A percentile compares a stretch with the other conserved stretches of the same genome.
Conservation (phyloP, 768 basidiomycete genomes). For the Macrolepiota fuliginosa region DNA sequence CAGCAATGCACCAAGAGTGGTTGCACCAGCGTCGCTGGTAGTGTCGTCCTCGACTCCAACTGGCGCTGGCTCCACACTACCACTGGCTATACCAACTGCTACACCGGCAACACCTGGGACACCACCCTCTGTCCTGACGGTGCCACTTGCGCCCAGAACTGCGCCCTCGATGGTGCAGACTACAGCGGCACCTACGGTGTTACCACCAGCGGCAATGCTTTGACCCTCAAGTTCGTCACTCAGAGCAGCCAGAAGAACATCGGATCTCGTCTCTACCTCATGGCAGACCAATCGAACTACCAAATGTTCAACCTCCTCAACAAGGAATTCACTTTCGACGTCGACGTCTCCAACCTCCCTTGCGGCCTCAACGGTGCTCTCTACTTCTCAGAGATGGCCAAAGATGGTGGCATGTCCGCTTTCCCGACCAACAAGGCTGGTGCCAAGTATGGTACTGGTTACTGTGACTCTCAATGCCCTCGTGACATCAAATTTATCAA, state of each 20-base stretch:
- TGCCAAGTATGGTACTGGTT: conserved; percentile 23
- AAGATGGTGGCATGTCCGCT: conserved; percentile 19
- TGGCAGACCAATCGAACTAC: conserved; percentile 18
- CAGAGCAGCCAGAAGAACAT: conserved; percentile 17
- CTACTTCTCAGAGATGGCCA: conserved; percentile 21
- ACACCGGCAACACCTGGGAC: conserved; percentile 27
- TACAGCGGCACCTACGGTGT: conserved; percentile 28
- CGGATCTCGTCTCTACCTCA: conserved; percentile 20
- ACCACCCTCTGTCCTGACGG: conserved; percentile 38
- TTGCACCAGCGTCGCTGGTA: conserved; percentile 24
- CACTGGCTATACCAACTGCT: conserved; percentile 24
- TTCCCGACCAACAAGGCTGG: conserved; percentile 20
- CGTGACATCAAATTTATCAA: conserved; percentile 21
- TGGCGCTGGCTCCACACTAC: conserved; percentile 40
- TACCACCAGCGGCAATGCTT: conserved; percentile 33
- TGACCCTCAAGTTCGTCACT: conserved; percentile 38
- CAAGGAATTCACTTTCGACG: conserved; percentile 22
- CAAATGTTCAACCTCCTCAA: conserved; percentile 21
- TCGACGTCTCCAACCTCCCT: conserved; percentile 20
- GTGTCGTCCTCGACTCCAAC: conserved; percentile 41
- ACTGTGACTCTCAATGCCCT: conserved; percentile 24
- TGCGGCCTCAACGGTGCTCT: conserved; percentile 20
- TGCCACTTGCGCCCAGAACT: conserved; percentile 33
- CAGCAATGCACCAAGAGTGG: conserved; percentile 36
- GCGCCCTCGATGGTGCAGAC: conserved; percentile 30